These are phyloP conservation scores for Rutstroemia sp. DNA, from an alignment of 2,329 filamentous ascomycete genomes.

Conservation along the genomic window DNA sequence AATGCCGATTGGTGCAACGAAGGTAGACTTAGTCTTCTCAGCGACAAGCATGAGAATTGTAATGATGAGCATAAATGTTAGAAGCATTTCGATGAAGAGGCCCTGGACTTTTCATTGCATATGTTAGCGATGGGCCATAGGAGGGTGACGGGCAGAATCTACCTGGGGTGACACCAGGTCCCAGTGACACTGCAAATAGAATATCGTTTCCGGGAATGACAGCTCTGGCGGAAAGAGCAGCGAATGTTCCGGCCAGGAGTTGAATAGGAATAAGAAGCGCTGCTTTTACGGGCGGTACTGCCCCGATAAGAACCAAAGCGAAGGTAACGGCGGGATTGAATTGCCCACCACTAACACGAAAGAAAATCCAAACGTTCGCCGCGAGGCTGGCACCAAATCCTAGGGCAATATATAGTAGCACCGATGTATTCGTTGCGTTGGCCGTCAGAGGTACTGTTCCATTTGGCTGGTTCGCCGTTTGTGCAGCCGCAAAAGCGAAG, in stretches of 20 bases:
- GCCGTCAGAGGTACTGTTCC: background rate
- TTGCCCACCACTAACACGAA: constrained; percentile 39
- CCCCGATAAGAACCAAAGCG: constrained; percentile 28
- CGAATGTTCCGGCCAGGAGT: constrained; percentile 25
- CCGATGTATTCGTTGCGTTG: constrained; percentile 21
- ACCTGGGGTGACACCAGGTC: constrained; percentile 1
- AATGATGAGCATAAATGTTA: constrained; percentile 39
- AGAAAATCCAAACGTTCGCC: constrained; percentile 51
- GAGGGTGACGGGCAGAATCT: background rate
- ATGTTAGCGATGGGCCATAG: background rate
- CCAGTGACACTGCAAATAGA: constrained; percentile 4
- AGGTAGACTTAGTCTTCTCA: constrained; percentile 30
- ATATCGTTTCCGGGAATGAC: constrained; percentile 16
- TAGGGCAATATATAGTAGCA: constrained; percentile 31
- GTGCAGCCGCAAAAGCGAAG: constrained; percentile 20
- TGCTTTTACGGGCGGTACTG: constrained; percentile 22
- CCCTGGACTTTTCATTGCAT: constrained; percentile 28
- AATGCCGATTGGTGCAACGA: constrained; percentile 41
- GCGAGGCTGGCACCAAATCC: constrained; percentile 35
- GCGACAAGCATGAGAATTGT: constrained; percentile 39
- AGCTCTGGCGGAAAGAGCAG: constrained; percentile 32
- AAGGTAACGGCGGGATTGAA: constrained; percentile 31
- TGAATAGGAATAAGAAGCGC: constrained; percentile 24
- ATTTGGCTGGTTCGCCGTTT: constrained; percentile 14
- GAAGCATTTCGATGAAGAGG: constrained; percentile 39